These are phyloP conservation scores for Pseudoscleropodium purum DNA, from an alignment of 225 moss, liverwort and hornwort species.

Conservation along the genomic window DNA sequence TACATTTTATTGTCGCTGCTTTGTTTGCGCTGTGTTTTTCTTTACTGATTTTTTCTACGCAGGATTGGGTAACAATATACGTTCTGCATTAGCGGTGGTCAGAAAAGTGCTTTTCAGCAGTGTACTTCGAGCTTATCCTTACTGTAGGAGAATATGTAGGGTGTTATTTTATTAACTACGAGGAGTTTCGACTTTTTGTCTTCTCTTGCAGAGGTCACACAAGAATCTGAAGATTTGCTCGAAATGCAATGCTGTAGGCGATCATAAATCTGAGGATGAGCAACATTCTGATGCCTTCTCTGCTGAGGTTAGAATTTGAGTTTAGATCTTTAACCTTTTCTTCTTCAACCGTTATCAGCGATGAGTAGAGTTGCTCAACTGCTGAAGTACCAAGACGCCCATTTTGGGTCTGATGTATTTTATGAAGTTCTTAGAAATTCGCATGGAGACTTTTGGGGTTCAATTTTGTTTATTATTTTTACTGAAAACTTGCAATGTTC, in stretches of 20 bases:
- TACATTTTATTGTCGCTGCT: background rate
- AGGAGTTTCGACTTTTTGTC: background rate
- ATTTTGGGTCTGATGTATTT: background rate
- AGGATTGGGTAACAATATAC: background rate
- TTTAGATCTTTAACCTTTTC: background rate
- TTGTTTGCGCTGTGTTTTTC: background rate
- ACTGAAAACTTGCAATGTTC: background rate
- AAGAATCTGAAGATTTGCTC: conserved; percentile 59
- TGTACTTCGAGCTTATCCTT: background rate
- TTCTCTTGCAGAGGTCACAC: conserved; percentile 40
- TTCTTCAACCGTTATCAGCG: background rate
- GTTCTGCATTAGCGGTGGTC: background rate
- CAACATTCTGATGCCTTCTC: conserved; percentile 9
- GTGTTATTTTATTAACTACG: background rate
- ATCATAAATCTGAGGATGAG: conserved; percentile 27
- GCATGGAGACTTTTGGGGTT: background rate
- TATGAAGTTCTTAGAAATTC: background rate
- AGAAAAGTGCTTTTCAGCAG: background rate
- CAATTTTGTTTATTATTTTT: background rate
- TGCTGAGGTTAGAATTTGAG: conserved; percentile 31
- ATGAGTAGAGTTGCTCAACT: background rate
- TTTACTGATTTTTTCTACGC: background rate
- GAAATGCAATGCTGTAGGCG: conserved; percentile 48
- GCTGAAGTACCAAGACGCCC: background rate
- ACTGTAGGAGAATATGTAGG: background rate